phyloP scores from a whole-genome alignment of 495 filamentous ascomycete species.

The Podospora comata region DNA sequence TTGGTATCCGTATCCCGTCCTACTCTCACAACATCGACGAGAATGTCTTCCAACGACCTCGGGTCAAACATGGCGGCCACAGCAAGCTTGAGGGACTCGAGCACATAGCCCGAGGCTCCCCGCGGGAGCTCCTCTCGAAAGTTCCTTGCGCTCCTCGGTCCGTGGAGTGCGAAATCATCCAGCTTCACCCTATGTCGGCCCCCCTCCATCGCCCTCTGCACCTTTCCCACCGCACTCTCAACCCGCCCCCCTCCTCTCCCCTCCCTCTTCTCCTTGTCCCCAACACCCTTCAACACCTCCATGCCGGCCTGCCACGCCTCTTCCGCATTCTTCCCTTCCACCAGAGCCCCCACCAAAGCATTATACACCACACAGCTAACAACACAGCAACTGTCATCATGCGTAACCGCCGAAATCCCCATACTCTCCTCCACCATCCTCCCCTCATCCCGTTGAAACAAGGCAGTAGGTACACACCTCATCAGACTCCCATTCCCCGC shows the following conservation, averaged over 20 bases:
- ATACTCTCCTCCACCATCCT: slow-evolving; percentile 14
- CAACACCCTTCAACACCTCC: slow-evolving; percentile 5
- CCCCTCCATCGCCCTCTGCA: slow-evolving; percentile 17
- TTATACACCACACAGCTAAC: slow-evolving; percentile 28
- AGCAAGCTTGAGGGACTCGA: slow-evolving; percentile 30
- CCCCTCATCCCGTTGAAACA: slow-evolving; percentile 20
- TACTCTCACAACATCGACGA: slow-evolving; percentile 34
- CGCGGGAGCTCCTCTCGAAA: slow-evolving; percentile 20
- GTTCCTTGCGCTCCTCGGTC: slow-evolving; percentile 22
- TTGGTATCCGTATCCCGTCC: slow-evolving; percentile 36
- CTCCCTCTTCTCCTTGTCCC: slow-evolving; percentile 2
- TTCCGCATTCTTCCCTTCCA: slow-evolving; percentile 18
- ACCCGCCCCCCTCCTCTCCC: not conserved
- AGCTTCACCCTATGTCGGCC: slow-evolving; percentile 18
- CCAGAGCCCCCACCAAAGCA: slow-evolving; percentile 22
- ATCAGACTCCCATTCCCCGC: slow-evolving; percentile 32
- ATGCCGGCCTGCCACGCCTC: slow-evolving; percentile 24
- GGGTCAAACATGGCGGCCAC: slow-evolving; percentile 32
- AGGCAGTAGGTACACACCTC: slow-evolving; percentile 30
- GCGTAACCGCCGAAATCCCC: slow-evolving; percentile 26
- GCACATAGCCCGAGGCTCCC: slow-evolving; percentile 26
- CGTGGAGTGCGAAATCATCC: slow-evolving; percentile 27
- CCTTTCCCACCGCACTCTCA: slow-evolving; percentile 15
- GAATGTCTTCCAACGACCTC: slow-evolving; percentile 30
- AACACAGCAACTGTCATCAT: slow-evolving; percentile 25